These are phyloP conservation scores for Globisporangium takayamanum DNA, from an alignment of 352 stramenopile species.

Conservation along the genomic window DNA sequence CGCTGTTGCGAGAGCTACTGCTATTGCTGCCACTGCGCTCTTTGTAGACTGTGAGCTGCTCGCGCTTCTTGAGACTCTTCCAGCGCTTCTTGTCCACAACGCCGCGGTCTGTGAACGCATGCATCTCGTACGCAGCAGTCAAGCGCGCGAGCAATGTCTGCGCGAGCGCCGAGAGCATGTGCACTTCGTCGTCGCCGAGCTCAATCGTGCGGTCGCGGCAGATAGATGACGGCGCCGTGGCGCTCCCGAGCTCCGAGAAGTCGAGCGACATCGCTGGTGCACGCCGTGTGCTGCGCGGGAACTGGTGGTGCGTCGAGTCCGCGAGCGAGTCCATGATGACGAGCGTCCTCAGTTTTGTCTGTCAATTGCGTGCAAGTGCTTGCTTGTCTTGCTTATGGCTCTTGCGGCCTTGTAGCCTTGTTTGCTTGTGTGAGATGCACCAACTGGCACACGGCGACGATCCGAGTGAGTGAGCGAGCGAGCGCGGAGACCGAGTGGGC, in stretches of 20 bases:
- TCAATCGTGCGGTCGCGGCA: slow-evolving; percentile 9
- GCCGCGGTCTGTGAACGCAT: slow-evolving; percentile 14
- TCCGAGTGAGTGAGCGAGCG: too few relatives aligned
- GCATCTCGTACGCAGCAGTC: slow-evolving; percentile 28
- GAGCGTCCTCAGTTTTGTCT: neutral
- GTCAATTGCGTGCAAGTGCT: too few relatives aligned
- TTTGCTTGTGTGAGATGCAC: neutral
- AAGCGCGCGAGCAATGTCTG: slow-evolving; percentile 34
- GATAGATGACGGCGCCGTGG: slow-evolving; percentile 6
- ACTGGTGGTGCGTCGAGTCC: neutral
- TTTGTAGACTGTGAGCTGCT: slow-evolving; percentile 53
- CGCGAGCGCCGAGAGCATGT: slow-evolving; percentile 32
- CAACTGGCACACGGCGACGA: too few relatives aligned
- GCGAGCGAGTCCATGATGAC: neutral
- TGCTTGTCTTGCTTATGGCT: neutral
- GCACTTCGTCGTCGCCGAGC: slow-evolving; percentile 49
- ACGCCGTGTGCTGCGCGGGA: neutral
- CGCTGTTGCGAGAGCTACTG: neutral
- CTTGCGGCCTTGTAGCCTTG: slow-evolving; percentile 4
- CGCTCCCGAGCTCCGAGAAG: slow-evolving; percentile 6
- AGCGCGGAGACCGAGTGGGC: neutral
- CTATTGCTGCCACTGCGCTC: slow-evolving; percentile 13
- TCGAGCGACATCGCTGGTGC: neutral
- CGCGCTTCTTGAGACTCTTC: slow-evolving; percentile 61
- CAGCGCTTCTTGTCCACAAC: slow-evolving; percentile 42